Evolutionary conservation across 768 basidiomycete genomes (phyloP), one percentile per base, ranked within the genome.

Genomic region (Pisolithus marmoratus): DNA sequence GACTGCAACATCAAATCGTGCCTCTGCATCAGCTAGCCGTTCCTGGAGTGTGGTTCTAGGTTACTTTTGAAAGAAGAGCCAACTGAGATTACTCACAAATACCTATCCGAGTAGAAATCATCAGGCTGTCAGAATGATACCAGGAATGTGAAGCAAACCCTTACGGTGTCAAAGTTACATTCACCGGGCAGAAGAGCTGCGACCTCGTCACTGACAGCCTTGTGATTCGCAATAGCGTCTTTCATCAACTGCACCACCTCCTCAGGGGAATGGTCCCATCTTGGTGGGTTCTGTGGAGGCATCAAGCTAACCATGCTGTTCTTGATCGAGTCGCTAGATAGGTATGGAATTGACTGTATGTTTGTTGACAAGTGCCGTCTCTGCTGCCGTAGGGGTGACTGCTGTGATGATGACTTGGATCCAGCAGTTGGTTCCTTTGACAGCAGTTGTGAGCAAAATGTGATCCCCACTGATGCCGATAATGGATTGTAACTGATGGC

Each of bases 121-220:
- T 44, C 26, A 27, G 26, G 37, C 5, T 14, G 14, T 34, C 20
- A 24, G 5, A 11, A 22, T 12, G 8, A 51, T 23, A 40, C 7
- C 11, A 58, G 54, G 19, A 38, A 34, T 15, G 34, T n/a, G 14
- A 38, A 50, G 47, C 41, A 5, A 23, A 43, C 17, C 68, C 82
- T 62, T 57, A 87, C 89, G 37, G 84, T 82, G 54, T 82, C 72
- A 56, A 87, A 90, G 56, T 72, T 82, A 61, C 81, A 82, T 43
- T 82, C 76, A 51, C 79, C 72, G 7, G 75, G 67, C 29, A 77
- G 66, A 31, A 89, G 72, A 36, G 77, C 73, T 40, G 77, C 87
- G 51, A 91, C 68, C 54, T 72, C 74, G 67, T 90, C 84, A 58
- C 74, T 74, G 27, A 77, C 61, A 14, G 69, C 71, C 44, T 79